phyloP scores from a whole-genome alignment of 805 yeast genomes.

The Isabelozyma rhagii region DNA sequence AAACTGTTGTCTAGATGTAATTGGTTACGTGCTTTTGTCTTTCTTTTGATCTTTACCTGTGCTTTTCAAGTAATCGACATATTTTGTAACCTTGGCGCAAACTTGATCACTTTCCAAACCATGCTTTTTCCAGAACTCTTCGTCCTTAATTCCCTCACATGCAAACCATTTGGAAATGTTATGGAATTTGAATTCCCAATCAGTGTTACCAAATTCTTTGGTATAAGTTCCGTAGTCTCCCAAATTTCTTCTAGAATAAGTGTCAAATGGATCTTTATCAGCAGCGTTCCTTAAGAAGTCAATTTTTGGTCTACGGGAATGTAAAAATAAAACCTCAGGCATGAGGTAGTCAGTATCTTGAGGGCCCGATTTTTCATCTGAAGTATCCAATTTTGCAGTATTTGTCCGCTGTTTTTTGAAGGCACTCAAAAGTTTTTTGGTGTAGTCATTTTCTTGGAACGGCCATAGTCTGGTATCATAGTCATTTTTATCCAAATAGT shows the following conservation, averaged over 20 bases:
- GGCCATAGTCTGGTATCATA: conserved; percentile 19
- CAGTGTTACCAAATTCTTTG: conserved; percentile 11
- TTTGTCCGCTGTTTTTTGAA: conserved; percentile 1
- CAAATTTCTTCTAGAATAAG: conserved; percentile 20
- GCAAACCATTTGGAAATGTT: conserved; percentile 22
- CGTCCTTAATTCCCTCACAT: conserved; percentile 17
- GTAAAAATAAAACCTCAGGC: conserved; percentile 28
- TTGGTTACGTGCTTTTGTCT: conserved; percentile 3
- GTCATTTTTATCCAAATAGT: conserved; percentile 12
- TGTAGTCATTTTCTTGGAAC: conserved; percentile 15
- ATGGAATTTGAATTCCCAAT: conserved; percentile 23
- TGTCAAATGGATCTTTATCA: conserved; percentile 7
- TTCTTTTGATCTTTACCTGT: conserved; percentile 9
- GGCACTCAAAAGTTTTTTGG: conserved; percentile 4
- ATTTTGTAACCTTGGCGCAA: conserved; percentile 12
- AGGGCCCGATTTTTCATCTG: neutral
- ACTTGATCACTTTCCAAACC: conserved; percentile 10
- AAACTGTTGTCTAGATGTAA: neutral
- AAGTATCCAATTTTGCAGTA: neutral
- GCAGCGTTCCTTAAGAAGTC: conserved; percentile 22
- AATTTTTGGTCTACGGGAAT: conserved; percentile 31
- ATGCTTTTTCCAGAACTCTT: conserved; percentile 15
- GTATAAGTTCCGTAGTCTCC: conserved; percentile 16
- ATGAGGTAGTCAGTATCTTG: conserved; percentile 2
- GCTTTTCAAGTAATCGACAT: conserved; percentile 15